A percentile compares a stretch with the other conserved stretches of the same genome.
Evolutionary conservation across 2,329 filamentous ascomycete species (phyloP).

Genomic region (Aureobasidium sp.): DNA sequence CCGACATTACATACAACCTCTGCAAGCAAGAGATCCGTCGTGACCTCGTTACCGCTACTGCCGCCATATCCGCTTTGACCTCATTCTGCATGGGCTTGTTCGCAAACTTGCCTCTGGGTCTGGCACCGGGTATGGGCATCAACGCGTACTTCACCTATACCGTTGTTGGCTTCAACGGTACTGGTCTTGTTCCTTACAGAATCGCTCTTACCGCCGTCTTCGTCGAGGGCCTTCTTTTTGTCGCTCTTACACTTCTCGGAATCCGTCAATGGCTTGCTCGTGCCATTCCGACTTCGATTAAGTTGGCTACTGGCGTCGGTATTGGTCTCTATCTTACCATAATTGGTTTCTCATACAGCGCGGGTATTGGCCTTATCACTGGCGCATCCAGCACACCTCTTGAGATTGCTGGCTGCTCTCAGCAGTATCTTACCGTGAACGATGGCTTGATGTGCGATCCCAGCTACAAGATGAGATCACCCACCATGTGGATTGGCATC

Average conservation of each 20-base stretch:
- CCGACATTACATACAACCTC: conserved; percentile 54
- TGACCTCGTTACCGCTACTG: conserved; percentile 77
- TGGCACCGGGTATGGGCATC: conserved; percentile 71
- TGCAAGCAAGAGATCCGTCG: conserved; percentile 60
- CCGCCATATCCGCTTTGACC: conserved; percentile 70
- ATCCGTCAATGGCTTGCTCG: conserved; percentile 84
- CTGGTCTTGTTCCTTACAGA: conserved; percentile 63
- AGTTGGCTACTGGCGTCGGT: conserved; percentile 77
- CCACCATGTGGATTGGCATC: conserved; percentile 81
- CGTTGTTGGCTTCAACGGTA: conserved; percentile 70
- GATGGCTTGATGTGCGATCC: conserved; percentile 12
- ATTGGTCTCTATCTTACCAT: conserved; percentile 77
- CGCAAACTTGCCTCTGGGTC: conserved; percentile 54
- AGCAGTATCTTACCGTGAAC: conserved; percentile 34
- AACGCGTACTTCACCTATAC: conserved; percentile 85
- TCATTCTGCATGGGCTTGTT: conserved; percentile 80
- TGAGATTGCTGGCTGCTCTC: conserved; percentile 66
- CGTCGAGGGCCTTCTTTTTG: conserved; percentile 80
- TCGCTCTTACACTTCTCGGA: conserved; percentile 69
- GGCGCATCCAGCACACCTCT: conserved; percentile 63
- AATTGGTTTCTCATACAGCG: conserved; percentile 70
- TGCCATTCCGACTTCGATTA: conserved; percentile 75
- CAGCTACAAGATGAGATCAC: conserved; percentile 67
- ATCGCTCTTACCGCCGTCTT: conserved; percentile 81
- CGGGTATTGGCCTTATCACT: conserved; percentile 73